These are phyloP conservation scores for Fomitiporia mediterranea DNA, from an alignment of 1,284 basidiomycete species.

Conservation along the genomic window DNA sequence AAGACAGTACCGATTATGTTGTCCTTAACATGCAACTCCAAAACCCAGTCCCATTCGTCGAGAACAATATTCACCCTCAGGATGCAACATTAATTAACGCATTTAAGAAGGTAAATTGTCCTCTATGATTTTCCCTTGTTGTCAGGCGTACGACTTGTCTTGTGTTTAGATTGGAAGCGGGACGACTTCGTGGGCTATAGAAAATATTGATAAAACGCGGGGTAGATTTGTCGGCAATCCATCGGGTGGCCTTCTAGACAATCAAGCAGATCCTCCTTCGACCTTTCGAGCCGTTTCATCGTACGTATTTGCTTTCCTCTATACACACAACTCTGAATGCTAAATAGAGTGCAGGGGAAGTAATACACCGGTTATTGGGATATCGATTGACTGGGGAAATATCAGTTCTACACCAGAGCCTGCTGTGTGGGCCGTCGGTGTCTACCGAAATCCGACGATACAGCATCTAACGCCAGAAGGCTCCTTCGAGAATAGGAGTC, in stretches of 20 bases:
- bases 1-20: conserved; percentile 23
- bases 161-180: neutral
- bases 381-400: conserved; percentile 28
- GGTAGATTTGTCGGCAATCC: neutral
- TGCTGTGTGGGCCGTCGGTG: conserved; percentile 38
- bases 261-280: neutral
- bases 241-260: neutral
- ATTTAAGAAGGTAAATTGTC: conserved; percentile 24
- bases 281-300: neutral
- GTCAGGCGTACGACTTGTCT: conserved; percentile 19
- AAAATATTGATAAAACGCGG: neutral
- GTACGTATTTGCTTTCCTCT: neutral
- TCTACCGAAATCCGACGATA: conserved; percentile 37
- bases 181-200: neutral
- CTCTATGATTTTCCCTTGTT: too few species aligned
- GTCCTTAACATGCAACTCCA: conserved; percentile 29
- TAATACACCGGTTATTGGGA: conserved; percentile 5
- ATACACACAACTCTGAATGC: too few species aligned
- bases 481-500: conserved; percentile 25
- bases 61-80: conserved; percentile 32
- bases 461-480: conserved; percentile 28
- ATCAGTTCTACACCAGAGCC: conserved; percentile 25
- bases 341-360: neutral
- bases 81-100: conserved; percentile 34
- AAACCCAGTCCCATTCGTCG: conserved; percentile 23